Evolutionary conservation across 192 early-diverging fungal genomes (phyloP).

Genomic region (Obelidium mucronatum): DNA sequence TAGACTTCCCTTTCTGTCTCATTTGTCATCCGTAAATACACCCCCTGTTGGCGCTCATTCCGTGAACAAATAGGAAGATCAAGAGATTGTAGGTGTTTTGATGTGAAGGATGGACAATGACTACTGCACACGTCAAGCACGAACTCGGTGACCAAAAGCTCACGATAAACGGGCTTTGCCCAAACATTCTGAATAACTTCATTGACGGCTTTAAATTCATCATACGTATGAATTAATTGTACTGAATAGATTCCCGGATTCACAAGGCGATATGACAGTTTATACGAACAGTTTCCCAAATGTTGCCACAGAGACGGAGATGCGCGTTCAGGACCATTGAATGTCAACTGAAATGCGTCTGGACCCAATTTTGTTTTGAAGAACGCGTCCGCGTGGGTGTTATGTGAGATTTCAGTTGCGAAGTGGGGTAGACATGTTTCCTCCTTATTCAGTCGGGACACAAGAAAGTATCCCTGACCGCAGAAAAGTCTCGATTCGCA

Average conservation of each 20-base stretch:
- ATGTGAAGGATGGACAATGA: not conserved
- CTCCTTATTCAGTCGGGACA: not conserved
- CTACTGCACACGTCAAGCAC: constrained; percentile 5
- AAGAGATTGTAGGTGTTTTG: not conserved
- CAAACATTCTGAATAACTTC: not conserved
- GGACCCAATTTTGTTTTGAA: not conserved
- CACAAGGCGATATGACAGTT: constrained; percentile 16
- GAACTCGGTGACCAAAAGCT: not conserved
- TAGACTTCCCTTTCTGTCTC: constrained; percentile 10
- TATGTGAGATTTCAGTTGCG: not conserved
- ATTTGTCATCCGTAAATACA: not conserved
- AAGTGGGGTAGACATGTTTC: not conserved
- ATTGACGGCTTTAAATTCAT: constrained; percentile 8
- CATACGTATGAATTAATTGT: constrained; percentile 11
- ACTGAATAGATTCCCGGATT: constrained; percentile 26
- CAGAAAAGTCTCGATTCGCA: constrained; percentile 1
- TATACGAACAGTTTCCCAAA: constrained; percentile 31
- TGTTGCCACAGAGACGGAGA: constrained; percentile 22
- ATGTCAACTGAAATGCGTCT: constrained; percentile 11
- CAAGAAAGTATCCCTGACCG: constrained; percentile 32
- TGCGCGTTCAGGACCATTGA: not conserved
- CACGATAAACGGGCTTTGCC: not conserved
- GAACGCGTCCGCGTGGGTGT: not conserved
- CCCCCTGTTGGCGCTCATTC: constrained; percentile 1
- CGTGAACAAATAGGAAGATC: constrained; percentile 17